Evolutionary conservation across 2,329 filamentous ascomycete species (phyloP).

Genomic region (Calonectria pteridis): DNA sequence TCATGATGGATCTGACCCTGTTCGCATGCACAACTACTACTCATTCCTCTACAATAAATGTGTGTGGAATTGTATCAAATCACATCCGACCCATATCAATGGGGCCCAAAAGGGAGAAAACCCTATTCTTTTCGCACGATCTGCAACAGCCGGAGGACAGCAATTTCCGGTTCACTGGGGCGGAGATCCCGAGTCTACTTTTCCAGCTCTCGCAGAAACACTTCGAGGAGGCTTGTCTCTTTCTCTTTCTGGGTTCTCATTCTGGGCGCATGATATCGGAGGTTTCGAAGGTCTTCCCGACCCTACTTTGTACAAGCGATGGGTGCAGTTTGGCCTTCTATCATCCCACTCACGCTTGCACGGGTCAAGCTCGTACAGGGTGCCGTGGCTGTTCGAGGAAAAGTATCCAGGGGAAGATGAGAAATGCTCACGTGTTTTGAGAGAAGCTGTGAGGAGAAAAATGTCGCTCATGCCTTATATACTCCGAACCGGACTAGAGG

Average conservation of each 20-base stretch:
- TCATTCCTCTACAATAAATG: not conserved
- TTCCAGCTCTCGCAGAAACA: not conserved
- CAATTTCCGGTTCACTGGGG: constrained; percentile 1
- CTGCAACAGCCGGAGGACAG: not conserved
- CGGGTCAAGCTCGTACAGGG: not conserved
- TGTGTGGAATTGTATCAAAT: not conserved
- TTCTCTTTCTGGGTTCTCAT: not conserved
- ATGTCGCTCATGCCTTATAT: not conserved
- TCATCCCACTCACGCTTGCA: not conserved
- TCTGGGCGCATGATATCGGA: not conserved
- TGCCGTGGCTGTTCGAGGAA: not conserved
- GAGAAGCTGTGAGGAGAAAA: not conserved
- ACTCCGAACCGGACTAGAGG: not conserved
- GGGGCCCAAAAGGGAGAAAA: not conserved
- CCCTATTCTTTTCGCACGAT: not conserved
- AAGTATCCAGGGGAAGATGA: not conserved
- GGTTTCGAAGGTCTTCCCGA: not conserved
- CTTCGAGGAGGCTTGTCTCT: not conserved
- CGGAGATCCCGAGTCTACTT: not conserved
- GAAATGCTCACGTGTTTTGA: not conserved
- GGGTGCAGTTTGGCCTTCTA: not conserved
- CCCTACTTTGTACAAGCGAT: not conserved
- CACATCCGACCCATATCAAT: not conserved
- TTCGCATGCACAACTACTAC: not conserved
- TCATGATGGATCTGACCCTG: not conserved